Evolutionary conservation across 345 rosid species (phyloP), one percentile per base, ranked within the genome.

Genomic region (Salix brachista): DNA sequence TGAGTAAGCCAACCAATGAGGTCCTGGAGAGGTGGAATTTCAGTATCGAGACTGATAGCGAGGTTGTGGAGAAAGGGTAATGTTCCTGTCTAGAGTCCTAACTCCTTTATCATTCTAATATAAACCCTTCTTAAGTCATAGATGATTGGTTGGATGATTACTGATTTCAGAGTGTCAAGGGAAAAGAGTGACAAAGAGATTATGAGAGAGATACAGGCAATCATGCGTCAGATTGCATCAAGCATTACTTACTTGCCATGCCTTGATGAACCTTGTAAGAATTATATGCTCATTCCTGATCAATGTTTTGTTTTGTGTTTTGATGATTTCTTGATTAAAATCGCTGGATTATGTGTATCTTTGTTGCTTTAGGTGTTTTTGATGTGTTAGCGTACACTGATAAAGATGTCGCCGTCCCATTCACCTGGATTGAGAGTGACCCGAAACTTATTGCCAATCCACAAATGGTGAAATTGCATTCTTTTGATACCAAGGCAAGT

Each of bases 131-230:
- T 39, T 17, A 37, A 68, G 44, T 78, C 21, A 46, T 64, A 28
- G 37, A 44, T 64, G 28, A 66, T 54, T 74, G 2, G 19, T 13
- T 30, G 14, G 58, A n/a, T 69, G 74, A 9, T 18, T 46, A 8
- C 52, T 50, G 60, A 34, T 44, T 80, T 80, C 89, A 93, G 98
- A 73, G 91, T 88, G 9, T 86, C 98, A 19, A 93, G 92, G 82
- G 99, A 96, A 84, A 93, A 93, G 87, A 92, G 97, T 83, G 99
- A 96, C 80, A 93, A 86, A 74, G 99, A 96, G 83, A 93, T 93
- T 56, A 96, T 91, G 98, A 87, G 98, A 78, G 99, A 91, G 89
- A 95, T 93, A 65, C 98, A 92, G 84, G 97, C 97, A 76, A 91
- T 92, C 30, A 93, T 91, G 97, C 88, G 99, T 61, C 99, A 92